Conservation (phyloP, 2,329 filamentous ascomycete species). For the Cytospora piceicola region DNA sequence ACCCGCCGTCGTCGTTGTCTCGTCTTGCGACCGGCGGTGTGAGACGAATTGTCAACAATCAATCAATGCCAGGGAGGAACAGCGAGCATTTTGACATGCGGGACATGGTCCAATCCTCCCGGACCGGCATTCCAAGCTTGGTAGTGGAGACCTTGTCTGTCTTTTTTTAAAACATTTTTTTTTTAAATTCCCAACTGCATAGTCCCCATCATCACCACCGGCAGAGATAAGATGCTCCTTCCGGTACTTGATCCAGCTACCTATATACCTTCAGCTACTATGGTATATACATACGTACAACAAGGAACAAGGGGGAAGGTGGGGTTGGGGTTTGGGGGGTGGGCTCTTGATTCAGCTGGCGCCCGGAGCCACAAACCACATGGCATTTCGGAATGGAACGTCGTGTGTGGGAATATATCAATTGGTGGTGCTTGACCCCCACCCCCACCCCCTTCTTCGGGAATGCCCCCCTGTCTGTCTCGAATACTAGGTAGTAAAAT, state of each 20-base stretch:
- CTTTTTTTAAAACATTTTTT: neutral
- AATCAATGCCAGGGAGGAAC: neutral
- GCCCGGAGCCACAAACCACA: conserved; percentile 9
- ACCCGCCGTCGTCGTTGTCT: neutral
- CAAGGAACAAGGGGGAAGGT: neutral
- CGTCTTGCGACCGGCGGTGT: neutral
- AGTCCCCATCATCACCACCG: neutral
- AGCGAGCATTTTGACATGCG: neutral
- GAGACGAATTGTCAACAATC: neutral
- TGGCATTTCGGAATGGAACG: conserved; percentile 16
- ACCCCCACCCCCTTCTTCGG: neutral
- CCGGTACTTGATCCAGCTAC: neutral
- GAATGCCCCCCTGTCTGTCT: no score
- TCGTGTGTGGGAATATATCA: neutral
- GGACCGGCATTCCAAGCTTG: no score
- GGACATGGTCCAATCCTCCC: neutral
- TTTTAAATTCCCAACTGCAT: neutral
- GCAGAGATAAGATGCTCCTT: neutral
- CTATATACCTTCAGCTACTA: no score
- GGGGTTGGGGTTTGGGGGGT: no score
- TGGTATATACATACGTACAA: no score
- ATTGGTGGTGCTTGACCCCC: neutral
- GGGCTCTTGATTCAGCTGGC: neutral
- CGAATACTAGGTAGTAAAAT: no score
- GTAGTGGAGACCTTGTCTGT: no score